phyloP scores from a whole-genome alignment of 805 yeast genomes.

The Ogataea nitratoaversa region DNA sequence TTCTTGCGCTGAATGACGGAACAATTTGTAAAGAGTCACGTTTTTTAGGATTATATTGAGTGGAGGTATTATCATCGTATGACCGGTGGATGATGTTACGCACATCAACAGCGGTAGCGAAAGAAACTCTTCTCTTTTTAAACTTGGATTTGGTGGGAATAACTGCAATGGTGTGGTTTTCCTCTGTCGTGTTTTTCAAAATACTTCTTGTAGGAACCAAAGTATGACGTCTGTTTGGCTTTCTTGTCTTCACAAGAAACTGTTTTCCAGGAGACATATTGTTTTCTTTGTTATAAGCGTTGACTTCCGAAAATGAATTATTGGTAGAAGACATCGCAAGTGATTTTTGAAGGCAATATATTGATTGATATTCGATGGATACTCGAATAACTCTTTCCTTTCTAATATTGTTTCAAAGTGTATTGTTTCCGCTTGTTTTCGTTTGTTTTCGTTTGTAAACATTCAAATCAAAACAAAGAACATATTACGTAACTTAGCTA shows the following conservation, averaged over 20 bases:
- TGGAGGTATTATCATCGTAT: slow-evolving; percentile 23
- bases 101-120: slow-evolving; percentile 70
- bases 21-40: slow-evolving; percentile 28
- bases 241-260: slow-evolving; percentile 1
- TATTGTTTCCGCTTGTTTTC: not conserved
- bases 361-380: too few species aligned
- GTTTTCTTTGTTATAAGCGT: slow-evolving; percentile 2
- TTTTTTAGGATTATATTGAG: slow-evolving; percentile 22
- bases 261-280: slow-evolving; percentile 1
- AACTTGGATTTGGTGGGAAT: slow-evolving; percentile 25
- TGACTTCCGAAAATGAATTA: not conserved
- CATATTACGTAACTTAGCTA: too few species aligned
- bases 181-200: slow-evolving; percentile 30
- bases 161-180: slow-evolving; percentile 35
- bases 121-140: slow-evolving; percentile 58
- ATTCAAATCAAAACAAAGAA: too few species aligned
- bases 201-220: slow-evolving; percentile 37
- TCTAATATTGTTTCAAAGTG: too few species aligned
- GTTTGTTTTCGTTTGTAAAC: not conserved
- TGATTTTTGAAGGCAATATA: not conserved
- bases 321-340: not conserved
- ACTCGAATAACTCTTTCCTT: too few species aligned
- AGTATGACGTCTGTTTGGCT: slow-evolving; percentile 29
- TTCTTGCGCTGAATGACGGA: slow-evolving; percentile 19
- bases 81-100: slow-evolving; percentile 44